Evolutionary conservation across 2,329 filamentous ascomycete species (phyloP).

Genomic region (Cadophora luteo-olivacea): DNA sequence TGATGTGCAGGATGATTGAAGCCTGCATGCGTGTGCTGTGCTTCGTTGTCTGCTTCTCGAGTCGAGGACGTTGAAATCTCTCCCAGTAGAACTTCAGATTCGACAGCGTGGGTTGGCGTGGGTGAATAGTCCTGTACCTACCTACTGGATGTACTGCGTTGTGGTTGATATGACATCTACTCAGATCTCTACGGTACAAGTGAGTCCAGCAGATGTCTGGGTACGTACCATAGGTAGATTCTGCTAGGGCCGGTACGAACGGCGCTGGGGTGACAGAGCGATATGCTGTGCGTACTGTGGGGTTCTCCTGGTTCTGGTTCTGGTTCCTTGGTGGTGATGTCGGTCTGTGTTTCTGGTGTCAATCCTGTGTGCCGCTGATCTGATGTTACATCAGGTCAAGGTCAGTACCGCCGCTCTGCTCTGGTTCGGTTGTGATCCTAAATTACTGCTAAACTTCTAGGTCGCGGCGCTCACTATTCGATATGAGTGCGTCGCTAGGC

Average conservation of each 20-base stretch:
- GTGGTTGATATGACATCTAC: conserved; percentile 2
- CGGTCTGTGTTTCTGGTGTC: background rate
- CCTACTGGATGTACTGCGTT: background rate
- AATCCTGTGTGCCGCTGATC: conserved; percentile 8
- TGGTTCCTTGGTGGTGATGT: background rate
- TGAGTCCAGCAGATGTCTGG: background rate
- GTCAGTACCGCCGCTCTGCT: background rate
- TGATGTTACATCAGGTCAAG: background rate
- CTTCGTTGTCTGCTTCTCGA: background rate
- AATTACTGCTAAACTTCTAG: conserved; percentile 1
- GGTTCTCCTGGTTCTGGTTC: background rate
- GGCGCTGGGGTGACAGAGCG: conserved; percentile 2
- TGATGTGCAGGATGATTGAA: conserved; percentile 7
- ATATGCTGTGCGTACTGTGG: conserved; percentile 14
- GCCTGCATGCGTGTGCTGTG: background rate
- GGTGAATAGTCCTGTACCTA: background rate
- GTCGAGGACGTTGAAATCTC: background rate
- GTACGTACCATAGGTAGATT: background rate
- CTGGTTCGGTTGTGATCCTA: background rate
- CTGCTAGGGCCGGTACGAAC: conserved; percentile 15
- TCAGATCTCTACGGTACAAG: background rate
- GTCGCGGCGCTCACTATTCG: background rate
- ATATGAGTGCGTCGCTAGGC: background rate
- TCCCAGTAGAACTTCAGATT: background rate
- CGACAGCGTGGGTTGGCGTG: conserved; percentile 5